phyloP scores from a whole-genome alignment of 768 basidiomycete species.

The Cystofilobasidium capitatum region DNA sequence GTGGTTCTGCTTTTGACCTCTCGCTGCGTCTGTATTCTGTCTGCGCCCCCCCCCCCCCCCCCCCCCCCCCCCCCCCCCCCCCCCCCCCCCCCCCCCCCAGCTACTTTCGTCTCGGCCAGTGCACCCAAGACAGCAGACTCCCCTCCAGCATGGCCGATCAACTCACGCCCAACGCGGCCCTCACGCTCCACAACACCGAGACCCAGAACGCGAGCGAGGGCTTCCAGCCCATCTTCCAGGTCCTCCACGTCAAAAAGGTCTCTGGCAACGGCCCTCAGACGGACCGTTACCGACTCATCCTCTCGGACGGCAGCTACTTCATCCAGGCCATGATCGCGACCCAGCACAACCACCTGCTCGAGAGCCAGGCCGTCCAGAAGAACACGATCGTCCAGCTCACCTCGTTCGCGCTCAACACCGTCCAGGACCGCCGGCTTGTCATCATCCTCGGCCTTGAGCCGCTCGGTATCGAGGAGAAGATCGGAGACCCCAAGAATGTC shows the following conservation, averaged over 20 bases:
- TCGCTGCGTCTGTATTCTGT: background rate
- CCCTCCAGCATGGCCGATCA: constrained; percentile 31
- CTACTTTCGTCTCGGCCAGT: background rate
- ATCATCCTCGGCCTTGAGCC: constrained; percentile 55
- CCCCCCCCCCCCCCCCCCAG: background rate
- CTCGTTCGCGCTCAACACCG: constrained; percentile 67
- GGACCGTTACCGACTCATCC: constrained; percentile 54
- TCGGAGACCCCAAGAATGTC: constrained; percentile 23
- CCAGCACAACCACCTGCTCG: constrained; percentile 67
- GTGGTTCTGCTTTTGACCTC: too few species aligned
- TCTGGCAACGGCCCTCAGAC: constrained; percentile 38
- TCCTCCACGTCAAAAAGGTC: constrained; percentile 76
- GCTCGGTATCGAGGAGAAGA: constrained; percentile 10
- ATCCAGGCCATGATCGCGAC: constrained; percentile 93
- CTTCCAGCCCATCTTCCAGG: constrained; percentile 52
- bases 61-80: background rate
- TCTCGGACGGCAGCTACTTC: constrained; percentile 80
- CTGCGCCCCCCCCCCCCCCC: background rate
- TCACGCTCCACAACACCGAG: constrained; percentile 12
- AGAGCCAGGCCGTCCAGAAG: constrained; percentile 54
- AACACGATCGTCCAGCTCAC: constrained; percentile 61
- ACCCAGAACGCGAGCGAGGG: background rate
- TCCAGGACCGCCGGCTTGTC: constrained; percentile 76
- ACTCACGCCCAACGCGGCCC: constrained; percentile 34
- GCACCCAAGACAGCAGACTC: too few species aligned